phyloP scores from a whole-genome alignment of 2,329 filamentous ascomycete genomes.

The Penicillium sp. region DNA sequence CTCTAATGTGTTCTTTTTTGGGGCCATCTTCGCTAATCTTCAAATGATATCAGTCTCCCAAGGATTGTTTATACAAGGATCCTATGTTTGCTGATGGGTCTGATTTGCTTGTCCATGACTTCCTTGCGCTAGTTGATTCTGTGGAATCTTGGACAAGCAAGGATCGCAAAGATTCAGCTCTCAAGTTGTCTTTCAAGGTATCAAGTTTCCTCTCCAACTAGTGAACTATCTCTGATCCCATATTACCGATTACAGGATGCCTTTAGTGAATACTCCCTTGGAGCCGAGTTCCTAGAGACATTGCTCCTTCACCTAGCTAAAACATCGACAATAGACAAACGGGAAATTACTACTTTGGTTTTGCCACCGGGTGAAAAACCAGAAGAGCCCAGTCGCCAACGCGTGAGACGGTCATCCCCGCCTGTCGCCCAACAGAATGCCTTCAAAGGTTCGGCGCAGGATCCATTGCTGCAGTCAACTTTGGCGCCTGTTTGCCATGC shows the following conservation, averaged over 20 bases:
- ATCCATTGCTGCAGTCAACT: constrained; percentile 40
- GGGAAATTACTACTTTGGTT: constrained; percentile 59
- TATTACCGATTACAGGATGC: constrained; percentile 14
- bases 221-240: constrained; percentile 4
- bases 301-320: constrained; percentile 49
- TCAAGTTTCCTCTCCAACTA: constrained; percentile 1
- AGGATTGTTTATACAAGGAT: constrained; percentile 23
- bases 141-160: constrained; percentile 32
- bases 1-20: background rate
- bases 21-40: background rate
- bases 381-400: constrained; percentile 1
- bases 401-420: background rate
- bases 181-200: constrained; percentile 39
- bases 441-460: constrained; percentile 20
- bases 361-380: constrained; percentile 40
- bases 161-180: constrained; percentile 20
- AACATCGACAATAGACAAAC: constrained; percentile 51
- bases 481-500: constrained; percentile 73
- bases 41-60: constrained; percentile 11
- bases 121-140: constrained; percentile 40
- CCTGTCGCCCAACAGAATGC: background rate
- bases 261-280: constrained; percentile 29
- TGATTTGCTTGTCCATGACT: constrained; percentile 12
- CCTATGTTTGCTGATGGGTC: constrained; percentile 17
- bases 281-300: constrained; percentile 45